Conservation (phyloP, 1,284 basidiomycete species). For the Trametes pubescens region DNA sequence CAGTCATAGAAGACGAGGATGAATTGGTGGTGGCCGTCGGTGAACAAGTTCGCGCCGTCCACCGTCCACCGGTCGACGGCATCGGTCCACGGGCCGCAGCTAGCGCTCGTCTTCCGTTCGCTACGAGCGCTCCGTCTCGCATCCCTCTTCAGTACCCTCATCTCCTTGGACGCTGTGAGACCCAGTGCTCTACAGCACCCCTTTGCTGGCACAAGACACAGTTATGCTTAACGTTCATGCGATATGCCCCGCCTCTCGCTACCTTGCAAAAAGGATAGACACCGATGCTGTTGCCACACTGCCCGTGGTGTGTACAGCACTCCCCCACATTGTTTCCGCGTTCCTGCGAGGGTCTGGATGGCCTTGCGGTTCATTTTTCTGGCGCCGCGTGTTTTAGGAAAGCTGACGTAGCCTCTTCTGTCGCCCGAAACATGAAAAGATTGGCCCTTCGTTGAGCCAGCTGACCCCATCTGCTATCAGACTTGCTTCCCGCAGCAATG, state of each 20-base stretch:
- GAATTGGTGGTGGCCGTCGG: slow-evolving; percentile 1
- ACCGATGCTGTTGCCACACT: not conserved
- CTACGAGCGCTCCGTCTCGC: not conserved
- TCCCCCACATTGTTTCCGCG: slow-evolving; percentile 5
- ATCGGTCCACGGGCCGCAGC: slow-evolving; percentile 9
- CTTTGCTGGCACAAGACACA: too few species aligned
- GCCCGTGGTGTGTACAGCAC: not conserved
- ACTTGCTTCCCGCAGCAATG: not conserved
- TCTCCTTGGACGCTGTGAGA: not conserved
- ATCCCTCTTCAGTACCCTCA: not conserved
- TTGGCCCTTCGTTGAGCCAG: not conserved
- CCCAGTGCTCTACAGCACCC: not conserved
- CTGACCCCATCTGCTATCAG: slow-evolving; percentile 1
- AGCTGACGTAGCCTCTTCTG: slow-evolving; percentile 12
- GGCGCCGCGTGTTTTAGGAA: not conserved
- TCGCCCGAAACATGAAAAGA: not conserved
- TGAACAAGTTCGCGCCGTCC: not conserved
- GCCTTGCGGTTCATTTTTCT: not conserved
- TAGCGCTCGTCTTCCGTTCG: not conserved
- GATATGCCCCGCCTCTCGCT: not conserved
- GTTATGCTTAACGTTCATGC: too few species aligned
- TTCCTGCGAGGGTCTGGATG: not conserved
- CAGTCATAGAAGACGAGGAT: not conserved
- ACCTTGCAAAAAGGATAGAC: not conserved
- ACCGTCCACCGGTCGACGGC: not conserved